Conservation (phyloP, 2,329 filamentous ascomycete species). For the Neophaeococcomyces mojaviensis region DNA sequence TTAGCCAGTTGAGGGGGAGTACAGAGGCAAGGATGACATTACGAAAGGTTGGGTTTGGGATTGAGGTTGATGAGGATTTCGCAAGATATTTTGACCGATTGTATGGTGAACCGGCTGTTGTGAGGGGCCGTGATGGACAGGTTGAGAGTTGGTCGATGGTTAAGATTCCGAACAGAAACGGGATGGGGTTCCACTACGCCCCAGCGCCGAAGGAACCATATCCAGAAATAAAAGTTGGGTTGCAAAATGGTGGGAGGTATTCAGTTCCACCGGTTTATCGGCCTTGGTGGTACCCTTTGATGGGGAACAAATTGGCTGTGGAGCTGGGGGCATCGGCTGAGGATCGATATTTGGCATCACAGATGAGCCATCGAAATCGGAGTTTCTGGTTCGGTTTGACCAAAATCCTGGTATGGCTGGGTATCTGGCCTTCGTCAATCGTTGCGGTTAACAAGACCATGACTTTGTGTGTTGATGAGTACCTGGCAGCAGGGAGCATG, state of each 20-base stretch:
- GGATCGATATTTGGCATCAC: slow-evolving; percentile 15
- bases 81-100: slow-evolving; percentile 16
- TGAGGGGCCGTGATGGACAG: background rate
- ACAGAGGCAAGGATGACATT: slow-evolving; percentile 20
- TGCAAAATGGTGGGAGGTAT: background rate
- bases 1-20: slow-evolving; percentile 23
- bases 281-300: slow-evolving; percentile 23
- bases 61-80: slow-evolving; percentile 25
- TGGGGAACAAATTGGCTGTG: slow-evolving; percentile 11
- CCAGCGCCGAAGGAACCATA: background rate
- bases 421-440: slow-evolving; percentile 15
- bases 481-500: slow-evolving; percentile 12
- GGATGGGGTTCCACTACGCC: background rate
- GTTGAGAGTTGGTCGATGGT: background rate
- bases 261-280: slow-evolving; percentile 9
- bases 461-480: slow-evolving; percentile 14
- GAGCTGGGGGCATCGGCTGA: slow-evolving; percentile 11
- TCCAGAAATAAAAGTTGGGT: background rate
- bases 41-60: slow-evolving; percentile 22
- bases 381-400: slow-evolving; percentile 11
- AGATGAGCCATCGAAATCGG: slow-evolving; percentile 12
- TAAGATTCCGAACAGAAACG: slow-evolving; percentile 4
- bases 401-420: slow-evolving; percentile 15
- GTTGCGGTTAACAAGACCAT: slow-evolving; percentile 14
- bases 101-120: background rate